phyloP scores from a whole-genome alignment of 2,329 filamentous ascomycete species.

The Dothiorella sarmentorum region DNA sequence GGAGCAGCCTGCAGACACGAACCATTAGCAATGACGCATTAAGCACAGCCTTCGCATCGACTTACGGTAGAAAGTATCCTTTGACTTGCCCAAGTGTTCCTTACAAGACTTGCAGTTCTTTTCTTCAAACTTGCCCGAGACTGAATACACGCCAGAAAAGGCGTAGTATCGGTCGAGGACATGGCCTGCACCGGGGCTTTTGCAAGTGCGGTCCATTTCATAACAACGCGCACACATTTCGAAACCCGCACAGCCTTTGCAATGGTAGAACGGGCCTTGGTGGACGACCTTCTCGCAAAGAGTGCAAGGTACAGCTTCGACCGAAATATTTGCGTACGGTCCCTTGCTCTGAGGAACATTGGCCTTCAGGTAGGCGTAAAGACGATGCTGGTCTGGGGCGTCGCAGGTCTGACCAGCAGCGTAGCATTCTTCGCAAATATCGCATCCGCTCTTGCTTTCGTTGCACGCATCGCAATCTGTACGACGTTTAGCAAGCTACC shows the following conservation, averaged over 20 bases:
- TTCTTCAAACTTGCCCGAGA: not conserved
- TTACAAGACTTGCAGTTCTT: not conserved
- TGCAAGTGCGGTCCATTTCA: not conserved
- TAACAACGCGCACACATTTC: slow-evolving; percentile 1
- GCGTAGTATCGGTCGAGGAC: not conserved
- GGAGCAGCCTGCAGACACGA: not conserved
- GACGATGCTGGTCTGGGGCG: not conserved
- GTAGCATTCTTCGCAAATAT: not conserved
- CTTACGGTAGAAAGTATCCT: slow-evolving; percentile 6
- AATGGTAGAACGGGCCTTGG: not conserved
- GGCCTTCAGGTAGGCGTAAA: not conserved
- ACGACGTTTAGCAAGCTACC: not conserved
- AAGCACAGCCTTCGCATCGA: too few species aligned
- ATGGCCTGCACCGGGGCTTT: not conserved
- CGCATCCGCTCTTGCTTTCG: not conserved
- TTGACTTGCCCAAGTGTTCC: not conserved
- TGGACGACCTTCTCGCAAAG: not conserved
- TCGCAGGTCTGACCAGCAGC: not conserved
- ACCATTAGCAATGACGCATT: not conserved
- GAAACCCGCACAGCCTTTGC: not conserved
- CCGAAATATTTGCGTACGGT: not conserved
- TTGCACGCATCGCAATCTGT: not conserved
- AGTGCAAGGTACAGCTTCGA: not conserved
- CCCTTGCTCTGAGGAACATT: not conserved
- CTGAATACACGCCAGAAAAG: not conserved